phyloP scores from a whole-genome alignment of 2,329 filamentous ascomycete genomes.

The Fusarium domesticum region DNA sequence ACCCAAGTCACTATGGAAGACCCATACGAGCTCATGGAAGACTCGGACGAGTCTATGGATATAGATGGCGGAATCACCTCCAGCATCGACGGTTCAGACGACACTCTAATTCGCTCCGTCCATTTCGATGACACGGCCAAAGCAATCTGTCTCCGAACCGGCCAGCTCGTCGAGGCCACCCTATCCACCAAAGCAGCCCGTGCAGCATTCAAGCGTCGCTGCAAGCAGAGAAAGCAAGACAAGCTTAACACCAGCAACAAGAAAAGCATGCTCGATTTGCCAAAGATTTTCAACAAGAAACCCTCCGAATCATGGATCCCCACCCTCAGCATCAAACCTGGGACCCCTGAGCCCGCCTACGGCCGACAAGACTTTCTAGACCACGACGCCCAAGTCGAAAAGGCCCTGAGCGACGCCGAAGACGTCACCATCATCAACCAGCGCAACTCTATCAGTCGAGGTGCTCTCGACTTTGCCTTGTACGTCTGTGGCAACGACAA shows the following conservation, averaged over 20 bases:
- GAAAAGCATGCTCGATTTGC: too few species aligned
- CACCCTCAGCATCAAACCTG: too few species aligned
- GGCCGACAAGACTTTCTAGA: neutral
- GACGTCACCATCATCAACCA: conserved; percentile 1
- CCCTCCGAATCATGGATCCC: too few species aligned
- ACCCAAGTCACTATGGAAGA: neutral
- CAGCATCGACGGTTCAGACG: too few species aligned
- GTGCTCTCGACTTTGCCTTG: conserved; percentile 9
- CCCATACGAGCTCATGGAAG: too few species aligned
- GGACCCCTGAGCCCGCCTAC: too few species aligned
- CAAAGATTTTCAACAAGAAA: too few species aligned
- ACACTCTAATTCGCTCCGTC: neutral
- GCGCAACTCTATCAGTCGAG: neutral
- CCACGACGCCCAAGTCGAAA: neutral
- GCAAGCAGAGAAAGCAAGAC: neutral
- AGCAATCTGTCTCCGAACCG: neutral
- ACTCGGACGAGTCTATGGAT: neutral
- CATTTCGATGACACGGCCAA: neutral
- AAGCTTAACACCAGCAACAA: too few species aligned
- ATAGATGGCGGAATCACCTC: too few species aligned
- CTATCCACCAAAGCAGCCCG: neutral
- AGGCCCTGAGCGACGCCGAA: neutral
- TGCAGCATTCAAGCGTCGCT: neutral
- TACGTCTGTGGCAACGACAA: neutral
- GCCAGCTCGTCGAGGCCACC: neutral